A percentile compares a stretch with the other conserved stretches of the same genome.
phyloP scores from a whole-genome alignment of 495 filamentous ascomycete genomes.

The Lophium mytilinum region DNA sequence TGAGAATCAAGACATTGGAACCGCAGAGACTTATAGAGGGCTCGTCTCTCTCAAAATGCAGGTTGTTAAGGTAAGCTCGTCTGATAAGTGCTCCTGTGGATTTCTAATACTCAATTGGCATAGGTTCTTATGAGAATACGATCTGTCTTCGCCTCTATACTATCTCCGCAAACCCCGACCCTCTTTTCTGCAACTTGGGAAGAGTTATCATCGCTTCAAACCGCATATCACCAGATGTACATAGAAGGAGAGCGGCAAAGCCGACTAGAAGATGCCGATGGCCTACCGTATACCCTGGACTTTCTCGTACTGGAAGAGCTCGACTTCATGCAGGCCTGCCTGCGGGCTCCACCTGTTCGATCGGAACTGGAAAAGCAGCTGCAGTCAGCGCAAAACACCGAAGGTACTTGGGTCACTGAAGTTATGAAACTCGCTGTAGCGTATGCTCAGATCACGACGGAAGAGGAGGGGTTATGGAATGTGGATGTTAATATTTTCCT shows the following conservation, averaged over 20 bases:
- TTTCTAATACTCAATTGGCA: background rate
- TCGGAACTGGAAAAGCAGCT: slow-evolving; percentile 73
- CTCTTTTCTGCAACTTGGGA: slow-evolving; percentile 84
- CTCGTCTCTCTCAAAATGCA: slow-evolving; percentile 79
- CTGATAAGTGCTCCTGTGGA: background rate
- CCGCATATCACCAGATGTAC: slow-evolving; percentile 69
- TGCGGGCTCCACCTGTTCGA: slow-evolving; percentile 76
- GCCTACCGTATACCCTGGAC: slow-evolving; percentile 91
- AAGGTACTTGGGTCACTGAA: slow-evolving; percentile 65
- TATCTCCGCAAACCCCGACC: slow-evolving; percentile 66
- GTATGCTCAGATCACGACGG: slow-evolving; percentile 84
- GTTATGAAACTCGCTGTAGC: slow-evolving; percentile 72
- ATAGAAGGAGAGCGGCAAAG: slow-evolving; percentile 78
- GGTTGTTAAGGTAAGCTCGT: slow-evolving; percentile 57
- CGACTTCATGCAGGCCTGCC: slow-evolving; percentile 81
- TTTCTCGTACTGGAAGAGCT: slow-evolving; percentile 87
- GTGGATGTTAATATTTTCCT: slow-evolving; percentile 92
- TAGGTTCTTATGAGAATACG: slow-evolving; percentile 87
- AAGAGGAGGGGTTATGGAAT: slow-evolving; percentile 93
- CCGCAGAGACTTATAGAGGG: slow-evolving; percentile 53
- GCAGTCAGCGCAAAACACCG: slow-evolving; percentile 44
- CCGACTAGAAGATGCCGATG: slow-evolving; percentile 80
- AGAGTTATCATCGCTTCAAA: slow-evolving; percentile 64
- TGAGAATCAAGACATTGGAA: slow-evolving; percentile 41
- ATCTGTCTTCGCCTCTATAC: slow-evolving; percentile 67